Conservation (phyloP, 106 monocot genomes). For the Dioscorea dumetorum region DNA sequence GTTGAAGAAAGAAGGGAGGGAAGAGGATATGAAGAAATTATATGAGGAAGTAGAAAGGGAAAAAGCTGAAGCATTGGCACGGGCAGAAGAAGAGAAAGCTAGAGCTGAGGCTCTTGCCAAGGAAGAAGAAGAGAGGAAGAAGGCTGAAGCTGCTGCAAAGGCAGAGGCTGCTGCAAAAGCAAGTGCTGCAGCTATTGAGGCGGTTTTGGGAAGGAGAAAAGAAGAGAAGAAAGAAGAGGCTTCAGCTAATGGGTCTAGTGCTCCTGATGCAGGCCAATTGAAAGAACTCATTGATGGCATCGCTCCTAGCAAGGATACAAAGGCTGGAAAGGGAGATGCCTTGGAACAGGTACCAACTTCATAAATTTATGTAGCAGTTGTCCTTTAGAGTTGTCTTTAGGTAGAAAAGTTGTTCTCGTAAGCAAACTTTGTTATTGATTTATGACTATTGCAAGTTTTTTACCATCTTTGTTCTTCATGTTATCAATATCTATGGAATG, state of each 20-base stretch:
- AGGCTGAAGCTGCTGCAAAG: slow-evolving; percentile 75
- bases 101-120: slow-evolving; percentile 71
- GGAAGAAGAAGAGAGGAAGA: slow-evolving; percentile 82
- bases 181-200: slow-evolving; percentile 75
- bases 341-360: slow-evolving; percentile 7
- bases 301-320: slow-evolving; percentile 3
- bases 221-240: slow-evolving; percentile 24
- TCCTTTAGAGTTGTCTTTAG: no score
- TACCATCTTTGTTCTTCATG: no score
- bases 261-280: slow-evolving; percentile 1
- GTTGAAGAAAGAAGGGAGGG: slow-evolving; percentile 59
- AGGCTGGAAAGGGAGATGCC: slow-evolving; percentile 4
- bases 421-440: no score
- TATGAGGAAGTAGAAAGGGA: slow-evolving; percentile 79
- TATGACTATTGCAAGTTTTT: no score
- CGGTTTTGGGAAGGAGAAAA: slow-evolving; percentile 44
- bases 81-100: slow-evolving; percentile 78
- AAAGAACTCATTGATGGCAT: slow-evolving; percentile 2
- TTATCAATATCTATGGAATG: no score
- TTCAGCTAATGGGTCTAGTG: not conserved
- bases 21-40: slow-evolving; percentile 51
- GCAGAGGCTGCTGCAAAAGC: slow-evolving; percentile 63
- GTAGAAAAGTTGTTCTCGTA: no score
- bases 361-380: not conserved
- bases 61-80: slow-evolving; percentile 72